Evolutionary conservation across 441 rosid species (phyloP).

Genomic region (Pelargonium fulgidum): DNA sequence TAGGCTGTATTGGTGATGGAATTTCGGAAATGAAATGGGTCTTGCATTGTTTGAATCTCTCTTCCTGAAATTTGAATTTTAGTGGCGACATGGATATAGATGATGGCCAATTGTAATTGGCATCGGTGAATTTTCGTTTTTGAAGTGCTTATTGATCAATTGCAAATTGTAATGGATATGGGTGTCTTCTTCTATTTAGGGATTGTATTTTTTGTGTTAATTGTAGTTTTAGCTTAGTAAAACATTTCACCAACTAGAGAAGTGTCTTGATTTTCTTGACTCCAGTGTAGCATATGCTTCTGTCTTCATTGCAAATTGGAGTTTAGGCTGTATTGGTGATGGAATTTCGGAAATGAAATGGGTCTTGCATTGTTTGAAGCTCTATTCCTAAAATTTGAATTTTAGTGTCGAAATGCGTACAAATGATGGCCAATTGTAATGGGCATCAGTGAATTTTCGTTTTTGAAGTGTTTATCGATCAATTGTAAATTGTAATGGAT

Average conservation of each 20-base stretch:
- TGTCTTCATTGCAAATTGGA: not conserved
- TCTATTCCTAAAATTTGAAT: not conserved
- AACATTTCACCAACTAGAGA: too few species aligned
- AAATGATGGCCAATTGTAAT: conserved; percentile 4
- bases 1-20: not conserved
- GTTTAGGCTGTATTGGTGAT: not conserved
- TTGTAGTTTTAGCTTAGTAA: not conserved
- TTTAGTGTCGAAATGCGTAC: not conserved
- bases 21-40: too few species aligned
- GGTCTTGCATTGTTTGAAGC: conserved; percentile 10
- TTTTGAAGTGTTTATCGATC: not conserved
- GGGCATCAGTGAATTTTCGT: not conserved
- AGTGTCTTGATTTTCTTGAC: too few species aligned
- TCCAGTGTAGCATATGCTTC: too few species aligned
- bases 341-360: too few species aligned
- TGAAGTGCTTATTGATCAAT: not conserved
- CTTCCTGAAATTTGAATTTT: not conserved
- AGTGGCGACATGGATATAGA: conserved; percentile 5
- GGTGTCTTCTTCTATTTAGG: not conserved
- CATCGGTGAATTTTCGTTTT: not conserved
- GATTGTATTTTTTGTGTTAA: not conserved
- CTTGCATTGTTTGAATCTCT: conserved; percentile 12
- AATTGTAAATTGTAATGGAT: not conserved
- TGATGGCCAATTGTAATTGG: not conserved
- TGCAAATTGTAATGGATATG: not conserved